These are phyloP conservation scores for Haplosporangium sp. DNA, from an alignment of 371 early-diverging fungal genomes.

Conservation along the genomic window DNA sequence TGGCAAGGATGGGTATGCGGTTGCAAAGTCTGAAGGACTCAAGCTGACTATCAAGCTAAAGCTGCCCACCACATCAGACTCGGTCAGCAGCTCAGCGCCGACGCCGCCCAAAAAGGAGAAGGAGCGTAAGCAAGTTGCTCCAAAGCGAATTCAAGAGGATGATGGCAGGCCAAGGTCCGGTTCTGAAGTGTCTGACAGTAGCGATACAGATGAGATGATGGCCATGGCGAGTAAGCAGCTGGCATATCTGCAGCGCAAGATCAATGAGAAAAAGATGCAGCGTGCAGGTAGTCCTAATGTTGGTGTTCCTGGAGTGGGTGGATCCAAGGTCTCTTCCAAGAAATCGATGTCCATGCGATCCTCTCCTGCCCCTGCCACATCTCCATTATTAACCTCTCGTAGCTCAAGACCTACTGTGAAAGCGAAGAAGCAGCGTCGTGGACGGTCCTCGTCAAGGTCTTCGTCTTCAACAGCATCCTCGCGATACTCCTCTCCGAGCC, in stretches of 20 bases:
- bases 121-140: not conserved
- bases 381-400: slow-evolving; percentile 1
- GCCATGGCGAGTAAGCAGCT: slow-evolving; percentile 34
- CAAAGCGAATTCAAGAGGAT: slow-evolving; percentile 9
- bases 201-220: slow-evolving; percentile 53
- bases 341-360: not conserved
- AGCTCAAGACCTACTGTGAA: slow-evolving; percentile 2
- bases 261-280: slow-evolving; percentile 31
- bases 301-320: not conserved
- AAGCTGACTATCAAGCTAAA: slow-evolving; percentile 47
- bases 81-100: too few species aligned
- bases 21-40: slow-evolving; percentile 24
- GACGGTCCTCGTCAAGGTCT: slow-evolving; percentile 10
- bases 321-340: not conserved
- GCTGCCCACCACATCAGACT: slow-evolving; percentile 12
- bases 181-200: slow-evolving; percentile 14
- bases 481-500: slow-evolving; percentile 21
- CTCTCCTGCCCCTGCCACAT: not conserved
- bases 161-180: not conserved
- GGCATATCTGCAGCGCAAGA: slow-evolving; percentile 45
- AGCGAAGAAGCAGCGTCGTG: slow-evolving; percentile 14
- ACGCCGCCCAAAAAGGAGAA: slow-evolving; percentile 7
- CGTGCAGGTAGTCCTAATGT: slow-evolving; percentile 14
- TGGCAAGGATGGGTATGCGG: not conserved
- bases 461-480: slow-evolving; percentile 19